These are phyloP conservation scores for Xylariomycetidae sp. DNA, from an alignment of 2,329 filamentous ascomycete genomes.

Conservation along the genomic window DNA sequence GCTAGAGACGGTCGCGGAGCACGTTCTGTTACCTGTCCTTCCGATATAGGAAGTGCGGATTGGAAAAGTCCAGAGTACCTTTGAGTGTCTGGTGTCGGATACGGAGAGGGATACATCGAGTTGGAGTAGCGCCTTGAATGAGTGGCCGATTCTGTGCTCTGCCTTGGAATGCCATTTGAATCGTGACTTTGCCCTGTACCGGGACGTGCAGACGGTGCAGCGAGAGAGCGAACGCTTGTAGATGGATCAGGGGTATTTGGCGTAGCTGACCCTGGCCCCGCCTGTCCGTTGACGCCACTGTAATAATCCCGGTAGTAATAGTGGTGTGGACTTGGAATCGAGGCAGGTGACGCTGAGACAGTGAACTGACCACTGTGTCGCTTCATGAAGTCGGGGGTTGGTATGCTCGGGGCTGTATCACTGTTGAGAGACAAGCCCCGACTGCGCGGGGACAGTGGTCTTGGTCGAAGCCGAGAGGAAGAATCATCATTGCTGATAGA, in stretches of 20 bases:
- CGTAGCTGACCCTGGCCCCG: conserved; percentile 53
- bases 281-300: conserved; percentile 39
- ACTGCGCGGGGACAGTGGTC: conserved; percentile 44
- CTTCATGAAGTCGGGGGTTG: conserved; percentile 61
- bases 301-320: conserved; percentile 55
- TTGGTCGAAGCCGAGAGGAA: conserved; percentile 43
- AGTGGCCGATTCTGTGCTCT: conserved; percentile 46
- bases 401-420: conserved; percentile 58
- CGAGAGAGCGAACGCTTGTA: conserved; percentile 43
- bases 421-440: conserved; percentile 59
- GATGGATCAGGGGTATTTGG: conserved; percentile 52
- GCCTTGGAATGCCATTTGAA: conserved; percentile 44
- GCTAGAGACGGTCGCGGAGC: conserved; percentile 50
- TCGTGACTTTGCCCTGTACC: conserved; percentile 58
- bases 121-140: conserved; percentile 49
- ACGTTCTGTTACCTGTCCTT: conserved; percentile 55
- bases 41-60: conserved; percentile 77
- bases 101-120: conserved; percentile 48
- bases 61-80: conserved; percentile 78
- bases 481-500: conserved; percentile 53
- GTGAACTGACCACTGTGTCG: conserved; percentile 64
- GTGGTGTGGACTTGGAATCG: conserved; percentile 46
- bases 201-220: conserved; percentile 44
- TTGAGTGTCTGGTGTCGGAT: conserved; percentile 39
- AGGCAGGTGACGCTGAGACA: conserved; percentile 48